A percentile compares a stretch with the other conserved stretches of the same genome.
Conservation (phyloP, 2,329 filamentous ascomycete species). For the Fusarium paranaense region DNA sequence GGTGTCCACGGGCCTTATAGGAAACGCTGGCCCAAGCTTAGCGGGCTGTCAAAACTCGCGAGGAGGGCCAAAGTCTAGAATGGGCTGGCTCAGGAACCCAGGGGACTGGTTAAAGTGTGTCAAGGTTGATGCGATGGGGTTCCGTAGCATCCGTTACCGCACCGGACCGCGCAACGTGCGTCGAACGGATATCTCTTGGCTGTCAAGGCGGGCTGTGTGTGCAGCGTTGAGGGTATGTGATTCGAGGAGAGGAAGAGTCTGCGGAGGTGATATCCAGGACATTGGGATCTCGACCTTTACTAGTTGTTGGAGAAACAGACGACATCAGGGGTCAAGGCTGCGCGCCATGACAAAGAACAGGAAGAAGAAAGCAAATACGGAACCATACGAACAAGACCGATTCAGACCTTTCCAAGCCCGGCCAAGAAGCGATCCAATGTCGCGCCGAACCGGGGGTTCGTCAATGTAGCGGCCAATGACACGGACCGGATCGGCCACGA, state of each 20-base stretch:
- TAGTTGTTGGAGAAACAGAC: not conserved
- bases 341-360: conserved; percentile 18
- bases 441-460: conserved; percentile 11
- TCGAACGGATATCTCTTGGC: conserved; percentile 5
- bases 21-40: conserved; percentile 18
- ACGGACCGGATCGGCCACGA: conserved; percentile 32
- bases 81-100: conserved; percentile 15
- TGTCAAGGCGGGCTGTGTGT: conserved; percentile 33
- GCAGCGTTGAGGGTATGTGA: conserved; percentile 30
- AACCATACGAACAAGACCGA: conserved; percentile 7
- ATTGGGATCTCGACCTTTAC: conserved; percentile 14
- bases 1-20: conserved; percentile 13
- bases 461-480: conserved; percentile 32
- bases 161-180: conserved; percentile 12
- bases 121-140: conserved; percentile 1
- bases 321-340: not conserved
- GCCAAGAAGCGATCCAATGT: conserved; percentile 7
- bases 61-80: conserved; percentile 8
- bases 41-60: not conserved
- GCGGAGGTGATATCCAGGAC: not conserved
- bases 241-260: conserved; percentile 23
- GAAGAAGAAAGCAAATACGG: not conserved
- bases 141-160: conserved; percentile 10
- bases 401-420: not conserved
- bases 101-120: conserved; percentile 25